These are phyloP conservation scores for Fomes fomentarius DNA, from an alignment of 1,284 basidiomycete species.

Conservation along the genomic window DNA sequence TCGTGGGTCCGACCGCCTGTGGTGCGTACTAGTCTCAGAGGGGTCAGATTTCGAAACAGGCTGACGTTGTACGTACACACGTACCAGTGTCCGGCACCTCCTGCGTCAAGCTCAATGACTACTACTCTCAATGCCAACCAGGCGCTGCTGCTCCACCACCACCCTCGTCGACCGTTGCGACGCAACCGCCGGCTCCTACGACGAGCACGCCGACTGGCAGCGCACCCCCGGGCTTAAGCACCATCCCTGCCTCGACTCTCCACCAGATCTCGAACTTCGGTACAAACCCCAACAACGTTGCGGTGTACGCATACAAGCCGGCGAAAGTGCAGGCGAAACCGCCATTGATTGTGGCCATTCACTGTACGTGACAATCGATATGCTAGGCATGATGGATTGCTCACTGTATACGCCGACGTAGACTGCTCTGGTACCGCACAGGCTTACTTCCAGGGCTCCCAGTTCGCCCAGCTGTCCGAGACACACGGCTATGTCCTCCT, in stretches of 20 bases:
- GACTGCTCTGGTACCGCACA: conserved; percentile 54
- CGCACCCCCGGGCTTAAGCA: conserved; percentile 15
- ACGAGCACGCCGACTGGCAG: conserved; percentile 8
- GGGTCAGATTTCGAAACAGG: neutral
- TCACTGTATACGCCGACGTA: neutral
- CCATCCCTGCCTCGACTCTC: conserved; percentile 24
- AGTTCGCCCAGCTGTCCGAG: conserved; percentile 54
- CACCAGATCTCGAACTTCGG: conserved; percentile 41
- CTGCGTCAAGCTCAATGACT: conserved; percentile 28
- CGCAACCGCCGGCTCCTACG: neutral
- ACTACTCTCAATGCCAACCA: conserved; percentile 33
- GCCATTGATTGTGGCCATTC: conserved; percentile 45
- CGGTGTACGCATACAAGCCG: conserved; percentile 53
- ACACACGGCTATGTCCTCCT: conserved; percentile 51
- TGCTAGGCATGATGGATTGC: neutral
- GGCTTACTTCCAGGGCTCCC: conserved; percentile 52
- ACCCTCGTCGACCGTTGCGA: neutral
- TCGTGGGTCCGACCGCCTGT: conserved; percentile 38
- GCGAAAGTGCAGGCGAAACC: conserved; percentile 42
- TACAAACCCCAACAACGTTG: conserved; percentile 53
- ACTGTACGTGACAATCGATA: conserved; percentile 38
- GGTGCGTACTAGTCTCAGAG: conserved; percentile 33
- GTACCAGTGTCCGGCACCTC: conserved; percentile 39
- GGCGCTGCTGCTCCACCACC: neutral
- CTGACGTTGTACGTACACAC: neutral